Percentiles rank a stretch among this genome's conserved stretches.
These are phyloP conservation scores for Ophiocordyceps camponoti-saundersi DNA, from an alignment of 2,329 filamentous ascomycete genomes.

Conservation along the genomic window DNA sequence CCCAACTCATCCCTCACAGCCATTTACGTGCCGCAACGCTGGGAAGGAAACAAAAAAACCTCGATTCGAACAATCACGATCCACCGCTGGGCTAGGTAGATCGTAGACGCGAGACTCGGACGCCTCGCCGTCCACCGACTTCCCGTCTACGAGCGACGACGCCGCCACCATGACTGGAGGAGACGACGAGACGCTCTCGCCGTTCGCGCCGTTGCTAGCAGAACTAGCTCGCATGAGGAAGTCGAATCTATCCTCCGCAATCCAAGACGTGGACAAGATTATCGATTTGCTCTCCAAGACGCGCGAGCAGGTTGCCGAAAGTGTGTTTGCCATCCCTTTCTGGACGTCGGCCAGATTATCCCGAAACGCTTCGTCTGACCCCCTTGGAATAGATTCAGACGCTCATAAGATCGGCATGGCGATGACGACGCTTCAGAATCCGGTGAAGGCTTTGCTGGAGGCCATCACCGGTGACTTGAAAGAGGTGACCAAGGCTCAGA, in stretches of 20 bases:
- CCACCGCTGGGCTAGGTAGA: too few relatives aligned
- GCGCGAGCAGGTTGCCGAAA: conserved; percentile 53
- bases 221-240: conserved; percentile 59
- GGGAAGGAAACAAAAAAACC: too few relatives aligned
- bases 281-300: conserved; percentile 63
- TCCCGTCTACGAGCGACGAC: too few relatives aligned
- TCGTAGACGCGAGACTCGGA: too few relatives aligned
- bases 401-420: conserved; percentile 50
- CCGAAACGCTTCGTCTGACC: neutral
- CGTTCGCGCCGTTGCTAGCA: conserved; percentile 43
- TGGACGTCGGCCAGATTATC: neutral
- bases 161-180: conserved; percentile 14
- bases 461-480: conserved; percentile 66
- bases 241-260: conserved; percentile 49
- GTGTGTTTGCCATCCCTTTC: conserved; percentile 24
- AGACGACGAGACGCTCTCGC: conserved; percentile 20
- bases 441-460: conserved; percentile 67
- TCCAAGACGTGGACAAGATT: conserved; percentile 67
- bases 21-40: too few relatives aligned
- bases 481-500: conserved; percentile 66
- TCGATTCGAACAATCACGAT: too few relatives aligned
- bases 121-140: too few relatives aligned
- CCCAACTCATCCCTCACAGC: too few relatives aligned
- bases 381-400: conserved; percentile 12
- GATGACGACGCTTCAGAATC: conserved; percentile 72